Conservation (phyloP, 257 asterid species). For the Solanum clarkiae region DNA sequence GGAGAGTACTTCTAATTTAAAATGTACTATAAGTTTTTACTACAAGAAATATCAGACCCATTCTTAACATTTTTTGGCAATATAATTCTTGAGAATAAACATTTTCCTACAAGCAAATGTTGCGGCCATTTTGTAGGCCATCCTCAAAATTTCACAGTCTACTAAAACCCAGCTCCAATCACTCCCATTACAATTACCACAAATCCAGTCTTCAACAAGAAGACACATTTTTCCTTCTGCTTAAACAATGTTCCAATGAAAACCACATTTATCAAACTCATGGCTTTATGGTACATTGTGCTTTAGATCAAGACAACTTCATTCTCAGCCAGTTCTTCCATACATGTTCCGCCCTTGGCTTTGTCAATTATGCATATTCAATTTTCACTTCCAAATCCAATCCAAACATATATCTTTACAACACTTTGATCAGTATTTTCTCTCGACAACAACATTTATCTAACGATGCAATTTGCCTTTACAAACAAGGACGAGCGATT, state of each 20-base stretch:
- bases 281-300: not conserved
- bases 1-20: no score
- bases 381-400: not conserved
- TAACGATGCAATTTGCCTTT: not conserved
- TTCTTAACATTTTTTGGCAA: not conserved
- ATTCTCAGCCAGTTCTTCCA: not conserved
- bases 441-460: not conserved
- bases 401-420: conserved; percentile 5
- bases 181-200: not conserved
- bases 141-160: not conserved
- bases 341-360: not conserved
- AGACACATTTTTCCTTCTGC: not conserved
- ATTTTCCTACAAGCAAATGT: not conserved
- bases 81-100: not conserved
- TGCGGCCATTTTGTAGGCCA: not conserved
- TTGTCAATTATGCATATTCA: not conserved
- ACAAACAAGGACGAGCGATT: not conserved
- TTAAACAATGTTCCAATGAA: not conserved
- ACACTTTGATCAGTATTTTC: not conserved
- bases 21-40: no score
- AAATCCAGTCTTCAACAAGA: not conserved
- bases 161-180: not conserved
- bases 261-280: conserved; percentile 1
- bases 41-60: not conserved
- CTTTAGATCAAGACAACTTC: not conserved